Evolutionary conservation across 2,329 filamentous ascomycete genomes (phyloP).

Genomic region (Verticillium tricorpus): DNA sequence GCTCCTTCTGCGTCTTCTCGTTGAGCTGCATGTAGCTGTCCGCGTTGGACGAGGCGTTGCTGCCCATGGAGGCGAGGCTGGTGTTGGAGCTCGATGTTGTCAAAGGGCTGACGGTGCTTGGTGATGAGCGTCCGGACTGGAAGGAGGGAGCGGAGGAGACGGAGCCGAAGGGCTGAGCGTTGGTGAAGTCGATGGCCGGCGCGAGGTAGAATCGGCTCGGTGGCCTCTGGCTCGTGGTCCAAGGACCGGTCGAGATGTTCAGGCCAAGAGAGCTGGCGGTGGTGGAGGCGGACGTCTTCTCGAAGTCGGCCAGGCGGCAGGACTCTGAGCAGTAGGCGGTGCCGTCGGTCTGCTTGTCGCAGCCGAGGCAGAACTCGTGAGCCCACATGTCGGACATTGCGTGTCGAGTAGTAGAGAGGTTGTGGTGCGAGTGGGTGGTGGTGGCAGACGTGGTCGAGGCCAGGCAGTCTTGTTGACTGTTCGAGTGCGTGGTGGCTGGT

Average conservation of each 20-base stretch:
- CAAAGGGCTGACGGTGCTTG: constrained; percentile 21
- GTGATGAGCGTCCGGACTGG: constrained; percentile 18
- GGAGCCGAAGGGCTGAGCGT: constrained; percentile 53
- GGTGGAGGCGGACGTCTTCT: constrained; percentile 58
- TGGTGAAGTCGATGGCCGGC: constrained; percentile 71
- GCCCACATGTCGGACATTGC: constrained; percentile 67
- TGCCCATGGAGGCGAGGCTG: constrained; percentile 72
- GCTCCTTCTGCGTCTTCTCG: constrained; percentile 71
- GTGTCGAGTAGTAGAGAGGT: constrained; percentile 21
- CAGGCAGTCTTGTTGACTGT: background rate
- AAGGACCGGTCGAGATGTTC: constrained; percentile 45
- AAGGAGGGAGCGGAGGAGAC: constrained; percentile 41
- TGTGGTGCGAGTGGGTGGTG: constrained; percentile 3
- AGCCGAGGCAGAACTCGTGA: constrained; percentile 89
- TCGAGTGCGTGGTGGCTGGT: background rate
- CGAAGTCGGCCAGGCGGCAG: constrained; percentile 83
- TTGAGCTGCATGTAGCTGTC: constrained; percentile 57
- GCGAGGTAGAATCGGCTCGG: constrained; percentile 58
- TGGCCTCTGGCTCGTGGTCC: constrained; percentile 32
- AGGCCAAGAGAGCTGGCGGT: constrained; percentile 55
- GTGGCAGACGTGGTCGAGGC: background rate
- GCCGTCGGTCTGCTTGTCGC: constrained; percentile 80
- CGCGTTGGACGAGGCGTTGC: constrained; percentile 48
- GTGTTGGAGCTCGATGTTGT: constrained; percentile 69
- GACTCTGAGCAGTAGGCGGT: constrained; percentile 89